These are phyloP conservation scores for Thalassiosira hispida DNA, from an alignment of 352 stramenopile species.

Conservation along the genomic window DNA sequence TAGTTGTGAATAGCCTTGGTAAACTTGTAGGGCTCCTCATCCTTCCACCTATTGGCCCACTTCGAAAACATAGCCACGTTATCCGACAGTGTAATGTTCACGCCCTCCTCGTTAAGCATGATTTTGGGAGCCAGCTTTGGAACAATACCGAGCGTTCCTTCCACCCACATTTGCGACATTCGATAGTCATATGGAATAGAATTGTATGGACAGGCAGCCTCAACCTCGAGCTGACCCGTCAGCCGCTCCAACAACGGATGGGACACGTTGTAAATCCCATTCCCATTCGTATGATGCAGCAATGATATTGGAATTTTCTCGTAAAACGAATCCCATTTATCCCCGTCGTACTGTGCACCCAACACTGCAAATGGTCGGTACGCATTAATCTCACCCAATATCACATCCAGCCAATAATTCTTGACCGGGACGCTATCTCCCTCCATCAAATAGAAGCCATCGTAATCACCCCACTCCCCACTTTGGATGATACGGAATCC, in stretches of 20 bases:
- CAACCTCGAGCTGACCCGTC: conserved; percentile 59
- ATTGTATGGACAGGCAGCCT: conserved; percentile 64
- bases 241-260: conserved; percentile 57
- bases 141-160: conserved; percentile 58
- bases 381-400: conserved; percentile 57
- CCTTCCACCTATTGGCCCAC: conserved; percentile 46
- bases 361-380: conserved; percentile 65
- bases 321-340: conserved; percentile 75
- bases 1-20: conserved; percentile 68
- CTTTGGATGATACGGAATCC: conserved; percentile 60
- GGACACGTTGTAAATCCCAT: conserved; percentile 73
- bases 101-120: conserved; percentile 64
- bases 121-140: conserved; percentile 54
- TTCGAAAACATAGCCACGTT: conserved; percentile 47
- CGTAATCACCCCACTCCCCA: conserved; percentile 59
- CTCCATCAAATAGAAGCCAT: conserved; percentile 75
- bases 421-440: conserved; percentile 66
- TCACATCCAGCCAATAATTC: conserved; percentile 66
- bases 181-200: conserved; percentile 70
- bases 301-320: conserved; percentile 60
- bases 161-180: conserved; percentile 69
- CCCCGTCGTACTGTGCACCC: conserved; percentile 64
- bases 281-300: conserved; percentile 72
- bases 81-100: conserved; percentile 64
- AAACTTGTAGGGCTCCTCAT: conserved; percentile 52